Conservation (phyloP, 2,329 filamentous ascomycete species). For the Aspergillus tanneri region DNA sequence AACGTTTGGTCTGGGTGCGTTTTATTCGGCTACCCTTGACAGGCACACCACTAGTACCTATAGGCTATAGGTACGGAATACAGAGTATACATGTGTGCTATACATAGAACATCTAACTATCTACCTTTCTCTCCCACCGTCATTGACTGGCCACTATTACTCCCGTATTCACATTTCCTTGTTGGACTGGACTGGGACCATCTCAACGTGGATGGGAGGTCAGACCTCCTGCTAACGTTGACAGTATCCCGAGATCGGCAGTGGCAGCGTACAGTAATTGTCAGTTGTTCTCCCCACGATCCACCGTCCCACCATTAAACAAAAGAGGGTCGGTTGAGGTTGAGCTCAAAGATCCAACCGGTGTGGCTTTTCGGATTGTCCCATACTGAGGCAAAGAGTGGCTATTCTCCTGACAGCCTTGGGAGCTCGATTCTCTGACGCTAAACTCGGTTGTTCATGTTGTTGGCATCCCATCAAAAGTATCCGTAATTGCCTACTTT, state of each 20-base stretch:
- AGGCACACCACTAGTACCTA: no score
- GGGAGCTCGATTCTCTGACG: background rate
- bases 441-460: background rate
- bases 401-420: background rate
- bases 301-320: conserved; percentile 6
- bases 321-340: background rate
- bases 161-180: background rate
- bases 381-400: no score
- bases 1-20: background rate
- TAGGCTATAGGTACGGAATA: background rate
- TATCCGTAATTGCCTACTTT: background rate
- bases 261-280: conserved; percentile 23
- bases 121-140: no score
- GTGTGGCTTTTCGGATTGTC: background rate
- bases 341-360: background rate
- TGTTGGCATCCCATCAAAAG: background rate
- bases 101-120: background rate
- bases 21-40: no score
- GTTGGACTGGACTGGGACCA: no score
- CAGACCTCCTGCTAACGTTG: conserved; percentile 22
- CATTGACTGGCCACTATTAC: no score
- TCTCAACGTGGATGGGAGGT: conserved; percentile 13
- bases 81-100: background rate
- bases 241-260: conserved; percentile 31
- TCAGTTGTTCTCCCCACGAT: conserved; percentile 9